Evolutionary conservation across 371 early-diverging fungal species (phyloP), one percentile per base, ranked within the genome.

Genomic region (Coemansia sp.): DNA sequence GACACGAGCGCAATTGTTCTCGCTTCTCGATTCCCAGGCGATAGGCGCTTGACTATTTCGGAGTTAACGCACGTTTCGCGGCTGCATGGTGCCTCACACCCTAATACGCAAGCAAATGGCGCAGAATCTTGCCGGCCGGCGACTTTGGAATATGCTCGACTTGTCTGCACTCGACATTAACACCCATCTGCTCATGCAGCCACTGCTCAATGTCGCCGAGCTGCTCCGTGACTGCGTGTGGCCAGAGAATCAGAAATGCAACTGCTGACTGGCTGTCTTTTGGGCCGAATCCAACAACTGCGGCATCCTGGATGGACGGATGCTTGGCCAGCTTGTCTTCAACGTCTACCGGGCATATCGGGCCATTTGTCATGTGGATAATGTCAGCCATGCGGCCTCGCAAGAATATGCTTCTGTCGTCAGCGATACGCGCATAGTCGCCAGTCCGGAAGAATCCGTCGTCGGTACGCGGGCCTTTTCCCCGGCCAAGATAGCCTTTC

Each of bases 351-450:
- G 71, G 64, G 5, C 55, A 37, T 2, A 72, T 18, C 2, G 32
- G 39, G 5, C 67, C 66, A 11, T 46, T 34, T 1, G 42, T 12
- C 9, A 64, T 55, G 38, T 63, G 49, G 16, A 75, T 55, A 14
- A 75, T n/a, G 34, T 75, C 76, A 3, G 52, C 56, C 10, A 74
- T 33, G 4, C 76, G 62, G 11, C 74, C 74, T 5, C 54, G 34
- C 9, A 72, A 42, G 58, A 40, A 72, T 42, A 63, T 55, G n/a
- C 55, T 36, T 9, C 75, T 70, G 37, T 67, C 64, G 14, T 49
- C 42, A 14, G 32, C 39, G 10, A 66, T 18, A 5, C 55, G 55
- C 24, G 68, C 76, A 37, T 60, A 75, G 47, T 75, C 76, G 36
- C 76, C 76, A 0, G 60, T 54, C 4, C 43, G 49, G 36, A 75